Percentiles rank a stretch among this genome's conserved stretches.
Conservation (phyloP, 306 rosid species). For the Fagus sylvatica region DNA sequence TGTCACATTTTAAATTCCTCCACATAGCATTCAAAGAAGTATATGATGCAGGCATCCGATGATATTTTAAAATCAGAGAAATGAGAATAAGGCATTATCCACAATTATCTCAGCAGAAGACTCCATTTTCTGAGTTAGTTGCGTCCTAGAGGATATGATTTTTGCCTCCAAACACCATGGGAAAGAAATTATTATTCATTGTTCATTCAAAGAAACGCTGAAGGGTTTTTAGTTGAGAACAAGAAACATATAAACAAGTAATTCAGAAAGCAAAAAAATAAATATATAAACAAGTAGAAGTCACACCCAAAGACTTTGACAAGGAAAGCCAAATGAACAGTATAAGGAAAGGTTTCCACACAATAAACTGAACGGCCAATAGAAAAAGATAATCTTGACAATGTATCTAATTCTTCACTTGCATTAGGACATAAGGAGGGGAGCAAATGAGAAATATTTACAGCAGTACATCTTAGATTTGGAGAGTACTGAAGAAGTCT, state of each 20-base stretch:
- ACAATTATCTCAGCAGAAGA: background rate
- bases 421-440: background rate
- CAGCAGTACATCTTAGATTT: constrained; percentile 60
- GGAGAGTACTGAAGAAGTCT: constrained; percentile 78
- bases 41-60: background rate
- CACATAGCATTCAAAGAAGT: background rate
- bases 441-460: constrained; percentile 29
- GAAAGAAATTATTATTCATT: too few species aligned
- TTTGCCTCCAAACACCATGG: background rate
- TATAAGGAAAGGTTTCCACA: background rate
- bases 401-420: background rate
- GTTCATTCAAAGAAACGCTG: too few species aligned
- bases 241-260: too few species aligned
- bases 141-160: background rate
- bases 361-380: background rate
- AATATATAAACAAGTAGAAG: background rate
- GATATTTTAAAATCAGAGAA: background rate
- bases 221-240: too few species aligned
- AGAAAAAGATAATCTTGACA: background rate
- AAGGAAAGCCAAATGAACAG: background rate
- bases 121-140: background rate
- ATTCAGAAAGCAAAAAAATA: background rate
- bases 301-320: background rate
- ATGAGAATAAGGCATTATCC: background rate
- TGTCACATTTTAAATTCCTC: too few species aligned